phyloP scores from a whole-genome alignment of 78 protist species.

The Dictyostelium brefeldianum region DNA sequence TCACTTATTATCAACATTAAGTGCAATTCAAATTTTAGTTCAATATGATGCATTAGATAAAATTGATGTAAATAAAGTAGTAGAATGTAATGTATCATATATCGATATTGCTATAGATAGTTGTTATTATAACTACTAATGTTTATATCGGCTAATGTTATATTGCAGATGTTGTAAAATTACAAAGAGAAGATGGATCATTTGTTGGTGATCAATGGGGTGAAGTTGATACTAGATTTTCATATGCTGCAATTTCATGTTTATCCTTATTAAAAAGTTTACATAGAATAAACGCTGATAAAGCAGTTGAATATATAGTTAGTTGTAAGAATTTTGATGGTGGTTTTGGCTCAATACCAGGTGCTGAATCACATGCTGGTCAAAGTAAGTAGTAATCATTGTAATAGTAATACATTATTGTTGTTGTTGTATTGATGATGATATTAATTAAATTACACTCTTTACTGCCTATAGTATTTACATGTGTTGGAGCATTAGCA shows the following conservation, averaged over 20 bases:
- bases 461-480: conserved; percentile 84
- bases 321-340: conserved; percentile 98
- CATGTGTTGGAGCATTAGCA: conserved; percentile 98
- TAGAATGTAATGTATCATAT: conserved; percentile 27
- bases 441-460: not conserved
- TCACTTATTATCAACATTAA: conserved; percentile 97
- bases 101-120: not conserved
- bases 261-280: conserved; percentile 90
- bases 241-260: conserved; percentile 94
- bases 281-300: conserved; percentile 73
- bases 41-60: conserved; percentile 84
- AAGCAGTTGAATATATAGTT: conserved; percentile 88
- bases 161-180: conserved; percentile 79
- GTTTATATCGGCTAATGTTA: too few relatives aligned
- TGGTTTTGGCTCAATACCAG: conserved; percentile 97
- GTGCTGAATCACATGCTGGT: conserved; percentile 99
- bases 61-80: conserved; percentile 78
- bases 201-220: conserved; percentile 99
- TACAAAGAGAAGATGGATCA: conserved; percentile 98
- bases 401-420: too few relatives aligned
- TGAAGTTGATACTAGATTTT: conserved; percentile 98
- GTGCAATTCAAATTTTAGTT: conserved; percentile 96
- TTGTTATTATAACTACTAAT: not conserved
- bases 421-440: too few relatives aligned
- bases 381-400: conserved; percentile 87